Evolutionary conservation across 2,329 filamentous ascomycete genomes (phyloP).

Genomic region (Phyllachora maydis): DNA sequence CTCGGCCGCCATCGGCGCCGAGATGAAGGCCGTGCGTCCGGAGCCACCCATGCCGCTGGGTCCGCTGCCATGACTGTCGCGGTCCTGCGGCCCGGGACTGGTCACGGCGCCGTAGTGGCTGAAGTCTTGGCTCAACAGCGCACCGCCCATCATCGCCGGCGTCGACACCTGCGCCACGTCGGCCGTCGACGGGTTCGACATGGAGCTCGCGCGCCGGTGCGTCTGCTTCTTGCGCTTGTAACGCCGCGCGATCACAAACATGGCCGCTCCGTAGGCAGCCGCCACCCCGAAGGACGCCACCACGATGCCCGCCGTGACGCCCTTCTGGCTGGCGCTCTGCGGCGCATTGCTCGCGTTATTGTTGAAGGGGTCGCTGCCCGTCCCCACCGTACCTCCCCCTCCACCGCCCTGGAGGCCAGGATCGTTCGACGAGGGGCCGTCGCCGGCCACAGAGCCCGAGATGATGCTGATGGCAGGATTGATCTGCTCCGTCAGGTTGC

Average conservation of each 20-base stretch:
- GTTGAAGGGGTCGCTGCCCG: constrained; percentile 11
- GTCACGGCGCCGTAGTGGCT: constrained; percentile 29
- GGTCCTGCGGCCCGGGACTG: constrained; percentile 10
- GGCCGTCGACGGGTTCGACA: constrained; percentile 18
- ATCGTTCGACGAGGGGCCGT: too few relatives aligned
- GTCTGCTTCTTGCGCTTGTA: constrained; percentile 73
- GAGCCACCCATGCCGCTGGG: constrained; percentile 30
- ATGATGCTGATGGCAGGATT: constrained; percentile 61
- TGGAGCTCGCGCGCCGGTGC: constrained; percentile 58
- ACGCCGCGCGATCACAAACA: constrained; percentile 80
- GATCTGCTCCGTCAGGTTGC: constrained; percentile 58
- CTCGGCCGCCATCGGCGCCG: constrained; percentile 75
- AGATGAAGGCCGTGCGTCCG: constrained; percentile 47
- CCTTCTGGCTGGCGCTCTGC: constrained; percentile 36
- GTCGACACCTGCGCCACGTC: constrained; percentile 33
- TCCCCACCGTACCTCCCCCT: constrained; percentile 16
- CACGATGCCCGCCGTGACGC: constrained; percentile 49
- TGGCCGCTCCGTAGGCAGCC: constrained; percentile 76
- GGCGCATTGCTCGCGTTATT: constrained; percentile 22
- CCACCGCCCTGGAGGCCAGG: too few relatives aligned
- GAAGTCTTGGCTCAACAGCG: constrained; percentile 34
- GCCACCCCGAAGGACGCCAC: constrained; percentile 60
- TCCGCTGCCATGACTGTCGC: constrained; percentile 37
- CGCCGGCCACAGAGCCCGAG: constrained; percentile 19
- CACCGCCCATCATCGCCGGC: constrained; percentile 44